A percentile compares a stretch with the other conserved stretches of the same genome.
Conservation (phyloP, 148 eudicot genomes). For the Rhododendron mucronatum region DNA sequence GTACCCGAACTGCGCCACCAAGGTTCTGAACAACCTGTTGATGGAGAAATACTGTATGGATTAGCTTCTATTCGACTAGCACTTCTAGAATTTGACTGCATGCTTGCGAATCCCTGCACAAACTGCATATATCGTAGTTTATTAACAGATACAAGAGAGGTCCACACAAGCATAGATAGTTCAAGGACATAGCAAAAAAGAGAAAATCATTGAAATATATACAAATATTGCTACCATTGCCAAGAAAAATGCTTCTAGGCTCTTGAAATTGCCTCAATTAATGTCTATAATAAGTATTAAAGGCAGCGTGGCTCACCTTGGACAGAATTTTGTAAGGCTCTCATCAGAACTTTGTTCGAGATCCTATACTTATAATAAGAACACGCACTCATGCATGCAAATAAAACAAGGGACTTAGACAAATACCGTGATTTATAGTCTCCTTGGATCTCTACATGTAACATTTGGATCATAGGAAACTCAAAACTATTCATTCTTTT, state of each 20-base stretch:
- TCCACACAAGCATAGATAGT: background rate
- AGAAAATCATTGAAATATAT: background rate
- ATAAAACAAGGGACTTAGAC: background rate
- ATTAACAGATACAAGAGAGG: slow-evolving; percentile 4
- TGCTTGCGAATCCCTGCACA: slow-evolving; percentile 37
- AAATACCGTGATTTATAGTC: background rate
- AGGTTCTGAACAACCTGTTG: slow-evolving; percentile 47
- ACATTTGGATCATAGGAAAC: background rate
- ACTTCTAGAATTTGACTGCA: slow-evolving; percentile 56
- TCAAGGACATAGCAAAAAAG: background rate
- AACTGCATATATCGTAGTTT: background rate
- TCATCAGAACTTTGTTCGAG: background rate
- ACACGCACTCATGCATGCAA: background rate
- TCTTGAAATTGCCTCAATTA: background rate
- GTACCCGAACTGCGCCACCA: slow-evolving; percentile 62
- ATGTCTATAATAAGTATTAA: background rate
- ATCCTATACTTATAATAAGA: background rate
- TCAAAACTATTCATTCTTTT: background rate
- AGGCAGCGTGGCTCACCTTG: background rate
- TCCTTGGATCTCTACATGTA: background rate
- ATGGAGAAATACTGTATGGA: slow-evolving; percentile 30
- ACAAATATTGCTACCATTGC: background rate
- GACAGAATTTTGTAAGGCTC: background rate
- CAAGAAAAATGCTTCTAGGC: background rate
- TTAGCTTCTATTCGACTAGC: slow-evolving; percentile 31